Conservation (phyloP, 495 filamentous ascomycete genomes). For the Trichoderma erinaceum region DNA sequence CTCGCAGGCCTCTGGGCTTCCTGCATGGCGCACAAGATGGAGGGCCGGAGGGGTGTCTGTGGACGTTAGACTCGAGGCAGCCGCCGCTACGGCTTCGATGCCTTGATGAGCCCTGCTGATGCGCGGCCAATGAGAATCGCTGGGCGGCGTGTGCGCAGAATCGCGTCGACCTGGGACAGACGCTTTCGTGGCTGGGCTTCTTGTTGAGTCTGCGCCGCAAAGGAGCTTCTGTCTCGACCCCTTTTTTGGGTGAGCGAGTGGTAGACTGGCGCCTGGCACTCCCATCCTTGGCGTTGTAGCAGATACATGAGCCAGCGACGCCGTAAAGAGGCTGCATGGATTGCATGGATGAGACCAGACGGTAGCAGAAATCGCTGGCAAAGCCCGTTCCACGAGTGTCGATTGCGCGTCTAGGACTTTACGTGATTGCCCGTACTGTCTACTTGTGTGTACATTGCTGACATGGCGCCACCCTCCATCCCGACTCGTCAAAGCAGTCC, state of each 20-base stretch:
- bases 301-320: not conserved
- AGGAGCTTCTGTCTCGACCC: no score
- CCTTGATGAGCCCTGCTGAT: not conserved
- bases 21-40: not conserved
- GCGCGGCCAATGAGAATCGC: not conserved
- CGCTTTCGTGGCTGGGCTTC: no score
- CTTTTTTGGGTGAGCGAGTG: no score
- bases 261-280: not conserved
- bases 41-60: not conserved
- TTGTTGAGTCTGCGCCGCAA: no score
- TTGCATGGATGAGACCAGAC: not conserved
- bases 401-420: conserved; percentile 4
- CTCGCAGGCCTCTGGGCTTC: not conserved
- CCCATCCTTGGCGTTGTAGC: conserved; percentile 9
- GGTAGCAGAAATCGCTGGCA: not conserved
- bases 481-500: not conserved
- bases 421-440: not conserved
- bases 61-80: not conserved
- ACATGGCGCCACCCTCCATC: conserved; percentile 6
- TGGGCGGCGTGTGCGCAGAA: not conserved
- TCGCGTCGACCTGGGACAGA: not conserved
- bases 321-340: not conserved
- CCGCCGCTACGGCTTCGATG: conserved; percentile 3
- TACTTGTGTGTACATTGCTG: not conserved
- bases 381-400: not conserved